Base-by-base conservation (phyloP, 2,329 filamentous ascomycete genomes). In the Pseudogymnoascus sp. region DNA sequence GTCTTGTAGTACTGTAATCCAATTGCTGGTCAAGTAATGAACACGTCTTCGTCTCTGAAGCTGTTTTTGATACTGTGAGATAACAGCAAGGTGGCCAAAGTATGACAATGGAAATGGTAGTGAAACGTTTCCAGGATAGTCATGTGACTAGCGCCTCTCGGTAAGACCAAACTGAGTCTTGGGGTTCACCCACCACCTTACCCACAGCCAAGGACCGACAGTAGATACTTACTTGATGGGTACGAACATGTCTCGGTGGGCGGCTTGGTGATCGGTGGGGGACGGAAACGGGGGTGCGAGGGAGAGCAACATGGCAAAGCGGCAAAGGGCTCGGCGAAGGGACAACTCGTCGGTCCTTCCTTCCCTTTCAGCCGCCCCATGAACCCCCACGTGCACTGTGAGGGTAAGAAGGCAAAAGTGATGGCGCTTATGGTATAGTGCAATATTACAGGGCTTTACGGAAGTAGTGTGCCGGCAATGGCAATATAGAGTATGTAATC, bases 101-200 rank as follows among this genome's bases (percentile, higher is more conserved):
- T 50, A 31, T 50, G 44, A 50, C 44, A 50, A 50, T 31, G 13
- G 44, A 31, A n/a, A 33, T 50, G 26, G 26, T 54, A 11, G 47
- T 54, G 47, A 54, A 17, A 54, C 47, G 47, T 54, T 54, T 54
- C 47, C n/a, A 54, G 47, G 26, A 54, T 54, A 54, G 47, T 54
- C 47, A 54, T 54, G 47, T 54, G 29, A 54, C 47, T 54, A 54
- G 29, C 13, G 26, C n/a, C 10, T 33, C 29, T 33, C 17, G 47
- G 47, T 54, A 54, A 54, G 44, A 50, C 44, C 13, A 50, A 33
- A n/a, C 26, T 50, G 44, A 33, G 13, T 50, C 44, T 33, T 50
- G 44, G 44, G 26, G 17, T 17, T 17, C 17, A 17, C 17, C 17
- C 17, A 17, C 17, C 17, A 17, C 17, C 31, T 50, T 26, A 29